Evolutionary conservation across 2,329 filamentous ascomycete species (phyloP), one percentile per base, ranked within the genome.

Genomic region (Penicillium sp.): DNA sequence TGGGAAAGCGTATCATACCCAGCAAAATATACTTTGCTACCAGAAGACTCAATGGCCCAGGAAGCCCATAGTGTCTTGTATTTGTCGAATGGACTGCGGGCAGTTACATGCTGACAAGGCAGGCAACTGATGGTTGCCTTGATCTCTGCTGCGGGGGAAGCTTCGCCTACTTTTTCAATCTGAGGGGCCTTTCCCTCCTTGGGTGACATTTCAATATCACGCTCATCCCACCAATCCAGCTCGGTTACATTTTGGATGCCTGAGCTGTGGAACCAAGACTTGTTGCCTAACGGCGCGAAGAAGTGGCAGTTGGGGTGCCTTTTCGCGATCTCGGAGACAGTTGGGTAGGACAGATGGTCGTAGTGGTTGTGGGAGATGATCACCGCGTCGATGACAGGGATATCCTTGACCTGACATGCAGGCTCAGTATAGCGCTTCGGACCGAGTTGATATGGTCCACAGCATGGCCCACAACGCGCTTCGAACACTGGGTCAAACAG

Each of bases 401-500:
- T 80, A 57, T 95, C 89, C 44, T 81, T 78, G 54, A 95, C 81
- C 47, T 84, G 71, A 68, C 90, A 95, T 0, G 92, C 88, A 49
- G 79, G 77, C 20, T 83, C 78, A 0, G 91, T 95, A 71, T 82
- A 95, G 43, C 92, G 79, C 71, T 87, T 88, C 1, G 91, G 87
- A 0, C 83, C 83, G 48, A 87, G 63, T n/a, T n/a, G 57, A 83
- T 83, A 32, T 76, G 78, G 58, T 92, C n/a, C n/a, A n/a, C n/a
- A n/a, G n/a, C n/a, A 77, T 0, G 92, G 92, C 27, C 86, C 84
- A 72, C 92, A 96, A 60, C 89, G 83, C 55, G 89, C 83, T 66
- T 92, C 89, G 58, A 96, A 95, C 29, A 96, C 91, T 1, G 92
- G 92, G 64, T 96, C 92, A 67, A 95, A 96, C 3, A 97, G 81